Evolutionary conservation across 129 eudicot genomes (phyloP).

Genomic region (Ambrosia trifida): DNA sequence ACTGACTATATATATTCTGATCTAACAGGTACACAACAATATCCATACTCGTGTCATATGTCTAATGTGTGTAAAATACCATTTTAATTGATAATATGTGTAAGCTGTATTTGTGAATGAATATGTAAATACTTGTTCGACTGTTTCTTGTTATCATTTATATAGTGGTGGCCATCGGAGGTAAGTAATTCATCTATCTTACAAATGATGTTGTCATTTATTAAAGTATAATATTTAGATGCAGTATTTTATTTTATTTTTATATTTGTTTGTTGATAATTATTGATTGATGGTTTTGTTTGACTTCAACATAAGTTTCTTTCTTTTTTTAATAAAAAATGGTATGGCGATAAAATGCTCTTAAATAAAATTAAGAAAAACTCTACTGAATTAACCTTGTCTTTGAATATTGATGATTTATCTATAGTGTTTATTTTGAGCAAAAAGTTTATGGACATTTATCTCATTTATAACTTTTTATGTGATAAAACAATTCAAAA

Average conservation of each 20-base stretch:
- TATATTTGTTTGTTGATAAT: neutral
- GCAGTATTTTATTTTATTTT: neutral
- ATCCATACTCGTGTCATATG: slow-evolving; percentile 5
- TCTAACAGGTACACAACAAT: slow-evolving; percentile 9
- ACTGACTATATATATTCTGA: neutral
- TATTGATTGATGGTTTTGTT: too few species aligned
- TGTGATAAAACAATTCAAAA: too few species aligned
- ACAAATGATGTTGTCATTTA: neutral
- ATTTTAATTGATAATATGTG: slow-evolving; percentile 13
- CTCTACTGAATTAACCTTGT: too few species aligned
- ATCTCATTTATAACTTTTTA: too few species aligned
- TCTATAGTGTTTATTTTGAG: too few species aligned
- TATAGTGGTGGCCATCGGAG: neutral
- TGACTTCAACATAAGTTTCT: neutral
- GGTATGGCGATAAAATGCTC: neutral
- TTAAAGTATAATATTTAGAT: neutral
- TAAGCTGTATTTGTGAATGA: slow-evolving; percentile 33
- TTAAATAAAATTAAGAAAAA: too few species aligned
- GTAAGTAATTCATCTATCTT: neutral
- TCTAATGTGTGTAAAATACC: slow-evolving; percentile 22
- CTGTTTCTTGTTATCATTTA: neutral
- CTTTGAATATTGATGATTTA: too few species aligned
- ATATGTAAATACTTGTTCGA: slow-evolving; percentile 29
- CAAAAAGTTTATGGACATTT: neutral
- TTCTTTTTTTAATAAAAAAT: neutral